These are phyloP conservation scores for Xylaria sp. DNA, from an alignment of 2,329 filamentous ascomycete genomes.

Conservation along the genomic window DNA sequence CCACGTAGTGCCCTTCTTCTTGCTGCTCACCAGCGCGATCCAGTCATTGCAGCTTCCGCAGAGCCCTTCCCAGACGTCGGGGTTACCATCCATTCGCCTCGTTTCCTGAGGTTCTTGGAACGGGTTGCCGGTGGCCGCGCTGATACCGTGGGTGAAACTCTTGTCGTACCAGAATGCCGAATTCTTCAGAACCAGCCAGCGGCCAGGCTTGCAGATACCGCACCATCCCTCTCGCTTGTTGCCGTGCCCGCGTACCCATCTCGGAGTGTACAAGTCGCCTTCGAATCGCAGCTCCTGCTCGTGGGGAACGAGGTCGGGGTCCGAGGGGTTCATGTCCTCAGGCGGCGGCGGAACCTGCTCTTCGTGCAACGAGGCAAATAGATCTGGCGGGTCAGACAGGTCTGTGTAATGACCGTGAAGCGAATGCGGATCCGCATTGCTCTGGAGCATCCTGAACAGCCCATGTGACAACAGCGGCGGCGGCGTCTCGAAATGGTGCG, in stretches of 20 bases:
- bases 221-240: conserved; percentile 91
- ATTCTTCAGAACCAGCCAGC: conserved; percentile 88
- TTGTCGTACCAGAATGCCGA: conserved; percentile 94
- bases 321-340: conserved; percentile 78
- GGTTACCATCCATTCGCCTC: conserved; percentile 76
- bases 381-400: conserved; percentile 73
- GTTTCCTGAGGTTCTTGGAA: conserved; percentile 79
- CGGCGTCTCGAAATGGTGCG: conserved; percentile 60
- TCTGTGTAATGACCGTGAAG: conserved; percentile 73
- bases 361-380: conserved; percentile 75
- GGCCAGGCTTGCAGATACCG: conserved; percentile 81
- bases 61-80: conserved; percentile 79
- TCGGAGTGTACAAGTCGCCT: conserved; percentile 80
- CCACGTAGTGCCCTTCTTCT: conserved; percentile 93
- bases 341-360: conserved; percentile 74
- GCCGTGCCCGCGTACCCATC: conserved; percentile 82
- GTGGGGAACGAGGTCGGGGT: conserved; percentile 75
- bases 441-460: conserved; percentile 73
- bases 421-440: conserved; percentile 70
- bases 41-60: conserved; percentile 80
- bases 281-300: conserved; percentile 80
- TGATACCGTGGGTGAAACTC: conserved; percentile 85
- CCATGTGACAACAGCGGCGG: conserved; percentile 70
- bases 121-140: conserved; percentile 75
- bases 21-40: conserved; percentile 80